Evolutionary conservation across 768 basidiomycete species (phyloP).

Genomic region (Panaeolus papilionaceus): DNA sequence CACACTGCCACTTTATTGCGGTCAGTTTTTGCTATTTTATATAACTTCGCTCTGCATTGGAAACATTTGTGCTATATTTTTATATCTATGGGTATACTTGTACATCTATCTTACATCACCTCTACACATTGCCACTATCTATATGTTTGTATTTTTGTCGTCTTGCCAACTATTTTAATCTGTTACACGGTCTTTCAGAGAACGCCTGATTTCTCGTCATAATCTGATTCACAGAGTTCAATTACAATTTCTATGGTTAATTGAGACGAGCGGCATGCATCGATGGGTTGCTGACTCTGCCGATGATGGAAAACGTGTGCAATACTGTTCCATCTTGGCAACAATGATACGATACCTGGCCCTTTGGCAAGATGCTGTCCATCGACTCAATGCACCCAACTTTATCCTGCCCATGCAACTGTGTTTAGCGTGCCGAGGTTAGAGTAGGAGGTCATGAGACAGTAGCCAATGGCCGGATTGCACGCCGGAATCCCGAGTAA

Average conservation of each 20-base stretch:
- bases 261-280: neutral
- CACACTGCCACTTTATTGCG: neutral
- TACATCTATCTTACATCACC: conserved; percentile 3
- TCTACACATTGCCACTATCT: neutral
- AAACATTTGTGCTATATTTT: conserved; percentile 7
- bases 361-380: neutral
- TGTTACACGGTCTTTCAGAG: neutral
- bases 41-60: neutral
- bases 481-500: neutral
- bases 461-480: neutral
- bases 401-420: neutral
- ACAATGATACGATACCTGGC: neutral
- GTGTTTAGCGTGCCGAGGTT: neutral
- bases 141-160: neutral
- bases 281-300: neutral
- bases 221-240: neutral
- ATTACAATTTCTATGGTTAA: neutral
- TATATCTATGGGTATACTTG: conserved; percentile 9
- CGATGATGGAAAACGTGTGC: neutral
- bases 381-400: neutral
- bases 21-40: neutral
- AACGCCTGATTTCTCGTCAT: neutral
- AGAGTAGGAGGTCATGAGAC: neutral
- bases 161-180: neutral
- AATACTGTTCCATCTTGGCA: neutral